Base-by-base conservation (phyloP, 768 basidiomycete genomes). In the Mycena galopus region DNA sequence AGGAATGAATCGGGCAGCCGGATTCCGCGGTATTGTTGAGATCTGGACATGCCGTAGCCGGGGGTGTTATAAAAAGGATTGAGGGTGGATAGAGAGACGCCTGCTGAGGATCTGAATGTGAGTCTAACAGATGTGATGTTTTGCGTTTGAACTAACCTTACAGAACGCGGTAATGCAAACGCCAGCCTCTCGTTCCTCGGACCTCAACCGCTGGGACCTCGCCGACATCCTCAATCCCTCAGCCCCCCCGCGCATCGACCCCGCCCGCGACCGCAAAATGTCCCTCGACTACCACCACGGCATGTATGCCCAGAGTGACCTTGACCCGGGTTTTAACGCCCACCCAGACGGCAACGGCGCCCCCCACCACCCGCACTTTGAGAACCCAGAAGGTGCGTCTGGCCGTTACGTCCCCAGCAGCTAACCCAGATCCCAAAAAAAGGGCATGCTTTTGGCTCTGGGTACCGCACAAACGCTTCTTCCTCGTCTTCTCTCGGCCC, bases 401-500 rank as follows among this genome's bases (percentile, higher is more conserved):
- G n/a, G n/a, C n/a, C 42, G 0, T 47, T 64, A 44, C 21, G 10
- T 30, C 39, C 37, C 29, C 16, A n/a, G n/a, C n/a, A n/a, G n/a
- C n/a, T n/a, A n/a, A n/a, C n/a, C n/a, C n/a, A n/a, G n/a, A n/a
- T n/a, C n/a, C n/a, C n/a, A n/a, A n/a, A 6, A 23, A 53, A 32
- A 72, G 73, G 61, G 29, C 75, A 74, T 64, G 64, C 71, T 29
- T 79, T 76, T 67, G 76, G 67, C 62, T 69, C 77, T 23, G 55
- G 92, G 76, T 93, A 93, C 82, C 89, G 91, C 71, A 85, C 90
- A 53, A 92, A 92, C 84, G 90, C 91, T 35, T 91, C 92, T 61
- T 92, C 92, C 0, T 90, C 91, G 27, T 90, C 91, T 9, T 92
- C 91, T n/a, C 84, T 92, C 12, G 87, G 84, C n/a, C 88, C 88